These are phyloP conservation scores for Erysiphe pulchra DNA, from an alignment of 2,329 filamentous ascomycete genomes.

Conservation along the genomic window DNA sequence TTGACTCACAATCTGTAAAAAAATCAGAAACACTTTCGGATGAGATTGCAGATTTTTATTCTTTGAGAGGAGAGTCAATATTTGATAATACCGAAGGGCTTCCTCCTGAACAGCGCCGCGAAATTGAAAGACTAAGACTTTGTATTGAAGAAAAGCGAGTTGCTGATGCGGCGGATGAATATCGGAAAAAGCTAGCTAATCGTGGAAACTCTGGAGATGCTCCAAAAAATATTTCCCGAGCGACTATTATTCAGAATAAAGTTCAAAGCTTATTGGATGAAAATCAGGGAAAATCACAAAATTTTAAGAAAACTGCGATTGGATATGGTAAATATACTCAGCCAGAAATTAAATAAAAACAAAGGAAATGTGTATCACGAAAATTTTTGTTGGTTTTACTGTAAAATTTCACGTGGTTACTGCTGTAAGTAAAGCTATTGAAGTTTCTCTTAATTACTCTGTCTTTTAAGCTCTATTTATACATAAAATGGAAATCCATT, in stretches of 20 bases:
- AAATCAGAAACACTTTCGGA: conserved; percentile 51
- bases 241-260: conserved; percentile 73
- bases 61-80: background rate
- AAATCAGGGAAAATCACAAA: conserved; percentile 32
- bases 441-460: too few species aligned
- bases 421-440: too few species aligned
- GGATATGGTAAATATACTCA: too few species aligned
- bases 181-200: conserved; percentile 47
- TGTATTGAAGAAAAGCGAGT: conserved; percentile 79
- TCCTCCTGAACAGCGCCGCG: conserved; percentile 68
- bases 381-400: too few species aligned
- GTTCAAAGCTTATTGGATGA: conserved; percentile 70
- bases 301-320: conserved; percentile 36
- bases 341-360: too few species aligned
- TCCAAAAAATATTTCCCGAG: conserved; percentile 33
- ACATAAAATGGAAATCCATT: too few species aligned
- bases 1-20: conserved; percentile 37
- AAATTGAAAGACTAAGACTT: conserved; percentile 59
- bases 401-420: too few species aligned
- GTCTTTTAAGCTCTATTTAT: too few species aligned
- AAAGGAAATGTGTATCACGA: too few species aligned
- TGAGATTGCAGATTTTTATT: conserved; percentile 16
- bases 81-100: conserved; percentile 36
- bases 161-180: conserved; percentile 68
- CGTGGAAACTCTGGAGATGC: conserved; percentile 20